Evolutionary conservation across 1,139 yeast genomes (phyloP), one percentile per base, ranked within the genome.

Genomic region (Casaregolazyma lundiana): DNA sequence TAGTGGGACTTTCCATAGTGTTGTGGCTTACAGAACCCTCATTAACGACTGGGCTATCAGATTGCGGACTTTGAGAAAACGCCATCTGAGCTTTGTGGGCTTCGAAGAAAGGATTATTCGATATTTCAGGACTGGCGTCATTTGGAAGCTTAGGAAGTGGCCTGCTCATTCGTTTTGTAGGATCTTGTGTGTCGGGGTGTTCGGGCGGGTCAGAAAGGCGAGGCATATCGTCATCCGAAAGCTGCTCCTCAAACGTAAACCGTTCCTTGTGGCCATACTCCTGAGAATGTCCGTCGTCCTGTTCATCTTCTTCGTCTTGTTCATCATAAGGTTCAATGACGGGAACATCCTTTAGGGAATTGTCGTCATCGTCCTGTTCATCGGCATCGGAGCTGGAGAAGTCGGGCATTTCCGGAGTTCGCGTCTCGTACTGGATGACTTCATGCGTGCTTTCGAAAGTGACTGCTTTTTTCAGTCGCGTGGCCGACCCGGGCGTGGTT

Each of bases 381-480:
- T 26, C 32, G 4, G 11, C 53, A 15, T 56, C 61, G 7, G 45
- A 26, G 32, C 32, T n/a, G 2, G 32, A 26, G 4, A 26, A 66
- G 4, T 26, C 32, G 3, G 68, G 62, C 41, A 64, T 35, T 17
- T 72, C 73, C 1, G 73, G 71, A 1, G 72, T 67, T 22, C 57
- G 53, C 19, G 66, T 60, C 38, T 71, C 73, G 53, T 70, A 73
- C 50, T 72, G 72, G 36, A 73, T 62, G 8, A 72, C 66, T 52
- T 72, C 65, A 41, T 65, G 67, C 2, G 63, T 56, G 30, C 57
- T 55, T 50, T 65, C 67, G 45, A 66, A 66, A 2, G 63, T 64
- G 20, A 66, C 70, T 9, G 59, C 57, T 49, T 66, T 66, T 47
- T 58, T 60, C 17, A 53, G 50, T 40, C 50, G 51, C 8, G 57